Evolutionary conservation across 495 filamentous ascomycete species (phyloP), one percentile per base, ranked within the genome.

Genomic region (Neurospora sp.): DNA sequence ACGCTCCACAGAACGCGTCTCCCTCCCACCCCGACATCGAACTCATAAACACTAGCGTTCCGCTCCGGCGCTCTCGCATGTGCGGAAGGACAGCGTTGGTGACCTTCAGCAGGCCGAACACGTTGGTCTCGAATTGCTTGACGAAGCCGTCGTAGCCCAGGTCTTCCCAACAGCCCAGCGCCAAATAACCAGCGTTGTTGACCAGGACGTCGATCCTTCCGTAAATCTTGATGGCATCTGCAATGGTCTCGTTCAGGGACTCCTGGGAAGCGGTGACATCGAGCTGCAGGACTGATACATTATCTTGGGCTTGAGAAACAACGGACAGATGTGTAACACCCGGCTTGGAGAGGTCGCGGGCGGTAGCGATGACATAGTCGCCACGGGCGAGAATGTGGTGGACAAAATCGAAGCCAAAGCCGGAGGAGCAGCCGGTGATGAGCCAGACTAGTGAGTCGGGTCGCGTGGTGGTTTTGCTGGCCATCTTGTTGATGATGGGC

Each of bases 321-420:
- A 4, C 3, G 8, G 0, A 2, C n/a, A 20, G 44, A 49, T 11
- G 2, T 10, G n/a, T n/a, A n/a, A n/a, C n/a, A n/a, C n/a, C n/a
- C n/a, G 71, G 23, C 0, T 82, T 76, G 5, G 72, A 41, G 23
- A 79, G 76, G 70, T 79, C 80, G 31, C 89, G 87, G 27, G 85
- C 86, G 1, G 86, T 86, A 6, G 88, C 88, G 71, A 91, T 87
- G 23, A 89, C 87, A 39, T 81, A 81, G 78, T 90, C 87, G 0
- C 88, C 89, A 27, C 84, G 81, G 9, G 82, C 77, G n/a, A 85
- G 80, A 40, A 86, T 81, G 9, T 82, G 75, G 16, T 62, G 77
- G 8, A 82, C 80, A 44, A 89, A 69, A 10, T 80, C 78, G 20
- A 83, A 79, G 44, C 87, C 86, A 40, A 82, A 80, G 31, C 83